Base-by-base conservation (phyloP, 148 eudicot species). In the Gaultheria prostrata region DNA sequence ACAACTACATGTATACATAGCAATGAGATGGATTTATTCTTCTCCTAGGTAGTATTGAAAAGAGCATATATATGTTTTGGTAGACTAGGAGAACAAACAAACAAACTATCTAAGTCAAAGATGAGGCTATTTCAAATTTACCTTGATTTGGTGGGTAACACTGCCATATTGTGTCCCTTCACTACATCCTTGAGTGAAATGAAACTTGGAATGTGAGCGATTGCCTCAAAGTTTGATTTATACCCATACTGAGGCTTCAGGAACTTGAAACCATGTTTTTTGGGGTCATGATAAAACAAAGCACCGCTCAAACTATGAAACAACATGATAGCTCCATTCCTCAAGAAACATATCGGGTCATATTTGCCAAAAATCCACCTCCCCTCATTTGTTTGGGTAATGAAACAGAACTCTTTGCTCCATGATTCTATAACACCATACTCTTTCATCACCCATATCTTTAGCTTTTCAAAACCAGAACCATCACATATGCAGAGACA, bases 131-230 rank as follows among this genome's bases (percentile, higher is more conserved):
- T 49, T 28, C 39, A 77, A 0, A 0, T 50, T 79, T 81, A 81
- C 87, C 85, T 78, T 77, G 73, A 67, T 46, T 45, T 71, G 53
- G 48, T 11, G 53, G 82, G 54, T 17, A 78, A 78, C 67, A 70
- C 83, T 6, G 3, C 59, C 67, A 77, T 48, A 21, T 86, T 75
- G 46, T 77, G 84, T 28, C 82, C 84, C 14, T 0, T 1, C 54
- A 83, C 14, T 17, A 79, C 79, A 30, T 86, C 88, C 88, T 81
- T 83, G 1, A 86, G 81, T 9, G 84, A 79, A 24, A 84, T 59
- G 72, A 84, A 71, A 61, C 84, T 76, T 15, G 88, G 88, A 76
- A 69, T 70, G 57, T 80, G 48, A 28, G 39, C 78, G 49, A 43
- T 35, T 32, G 21, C 49, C 33, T 45, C 74, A 32, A 30, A 57